These are phyloP conservation scores for Arthrobotrys megalospora DNA, from an alignment of 2,329 filamentous ascomycete genomes.

Conservation along the genomic window DNA sequence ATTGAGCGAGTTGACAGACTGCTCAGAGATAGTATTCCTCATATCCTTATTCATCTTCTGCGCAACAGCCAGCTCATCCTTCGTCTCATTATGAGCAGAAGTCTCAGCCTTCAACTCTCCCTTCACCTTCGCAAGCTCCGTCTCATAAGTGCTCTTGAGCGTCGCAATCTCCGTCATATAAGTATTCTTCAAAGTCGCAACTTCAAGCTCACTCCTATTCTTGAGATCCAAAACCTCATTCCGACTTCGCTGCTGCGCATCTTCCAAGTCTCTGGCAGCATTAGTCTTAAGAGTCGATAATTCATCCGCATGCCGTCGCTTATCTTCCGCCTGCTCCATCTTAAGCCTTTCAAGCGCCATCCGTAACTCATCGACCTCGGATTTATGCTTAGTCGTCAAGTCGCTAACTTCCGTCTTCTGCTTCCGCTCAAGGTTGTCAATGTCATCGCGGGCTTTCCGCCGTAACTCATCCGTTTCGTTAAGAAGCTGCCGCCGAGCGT, in stretches of 20 bases:
- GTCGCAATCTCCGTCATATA: slow-evolving; percentile 58
- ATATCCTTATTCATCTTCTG: slow-evolving; percentile 74
- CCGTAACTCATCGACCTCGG: slow-evolving; percentile 78
- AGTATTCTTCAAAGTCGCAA: slow-evolving; percentile 53
- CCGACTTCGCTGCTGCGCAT: slow-evolving; percentile 72
- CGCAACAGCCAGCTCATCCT: slow-evolving; percentile 74
- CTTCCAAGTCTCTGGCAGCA: slow-evolving; percentile 70
- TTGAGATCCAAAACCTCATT: slow-evolving; percentile 69
- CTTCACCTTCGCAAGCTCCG: slow-evolving; percentile 49
- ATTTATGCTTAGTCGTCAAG: slow-evolving; percentile 75
- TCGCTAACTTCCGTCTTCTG: slow-evolving; percentile 73
- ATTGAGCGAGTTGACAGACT: slow-evolving; percentile 75
- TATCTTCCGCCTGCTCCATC: slow-evolving; percentile 62
- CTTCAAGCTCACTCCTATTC: slow-evolving; percentile 71
- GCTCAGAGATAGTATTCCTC: slow-evolving; percentile 74
- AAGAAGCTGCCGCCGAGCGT: slow-evolving; percentile 72
- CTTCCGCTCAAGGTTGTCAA: slow-evolving; percentile 68
- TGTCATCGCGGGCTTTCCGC: slow-evolving; percentile 69
- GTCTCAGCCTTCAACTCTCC: slow-evolving; percentile 57
- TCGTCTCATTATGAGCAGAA: slow-evolving; percentile 64
- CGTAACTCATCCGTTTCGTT: slow-evolving; percentile 73
- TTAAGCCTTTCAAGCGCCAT: slow-evolving; percentile 72
- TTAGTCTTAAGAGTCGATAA: slow-evolving; percentile 77
- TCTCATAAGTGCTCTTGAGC: slow-evolving; percentile 49
- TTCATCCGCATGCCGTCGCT: slow-evolving; percentile 64